Conservation (phyloP, 176 grass and related monocot species). For the Ampelocalamus luodianensis region DNA sequence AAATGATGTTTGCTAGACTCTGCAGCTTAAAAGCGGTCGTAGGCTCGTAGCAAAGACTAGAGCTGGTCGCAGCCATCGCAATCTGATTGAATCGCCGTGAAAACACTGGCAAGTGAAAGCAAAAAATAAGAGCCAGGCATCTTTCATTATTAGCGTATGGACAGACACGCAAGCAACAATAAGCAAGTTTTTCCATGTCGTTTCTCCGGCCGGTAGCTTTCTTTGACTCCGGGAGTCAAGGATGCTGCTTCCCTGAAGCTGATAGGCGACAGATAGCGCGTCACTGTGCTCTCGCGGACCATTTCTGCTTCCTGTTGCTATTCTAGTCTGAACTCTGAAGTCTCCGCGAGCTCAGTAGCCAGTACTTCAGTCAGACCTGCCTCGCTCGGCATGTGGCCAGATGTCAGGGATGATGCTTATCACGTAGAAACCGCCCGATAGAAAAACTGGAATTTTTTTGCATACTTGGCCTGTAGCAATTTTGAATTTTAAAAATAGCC, state of each 20-base stretch:
- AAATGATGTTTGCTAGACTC: constrained; percentile 12
- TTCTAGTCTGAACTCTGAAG: background rate
- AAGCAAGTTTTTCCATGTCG: constrained; percentile 21
- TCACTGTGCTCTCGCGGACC: background rate
- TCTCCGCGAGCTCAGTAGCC: too few species aligned
- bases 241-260: background rate
- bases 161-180: background rate
- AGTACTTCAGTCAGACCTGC: too few species aligned
- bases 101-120: background rate
- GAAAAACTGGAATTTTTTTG: too few species aligned
- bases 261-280: background rate
- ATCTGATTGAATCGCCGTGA: background rate
- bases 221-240: constrained; percentile 40
- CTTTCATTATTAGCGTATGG: background rate
- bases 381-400: too few species aligned
- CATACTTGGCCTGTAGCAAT: too few species aligned
- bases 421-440: too few species aligned
- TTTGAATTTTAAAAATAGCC: too few species aligned
- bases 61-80: background rate
- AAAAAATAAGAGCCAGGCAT: background rate
- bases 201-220: constrained; percentile 23
- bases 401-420: too few species aligned
- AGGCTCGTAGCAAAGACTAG: background rate
- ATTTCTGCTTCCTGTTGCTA: background rate
- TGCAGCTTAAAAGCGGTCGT: background rate